Evolutionary conservation across 805 yeast genomes (phyloP).

Genomic region (Barnettozyma californica): DNA sequence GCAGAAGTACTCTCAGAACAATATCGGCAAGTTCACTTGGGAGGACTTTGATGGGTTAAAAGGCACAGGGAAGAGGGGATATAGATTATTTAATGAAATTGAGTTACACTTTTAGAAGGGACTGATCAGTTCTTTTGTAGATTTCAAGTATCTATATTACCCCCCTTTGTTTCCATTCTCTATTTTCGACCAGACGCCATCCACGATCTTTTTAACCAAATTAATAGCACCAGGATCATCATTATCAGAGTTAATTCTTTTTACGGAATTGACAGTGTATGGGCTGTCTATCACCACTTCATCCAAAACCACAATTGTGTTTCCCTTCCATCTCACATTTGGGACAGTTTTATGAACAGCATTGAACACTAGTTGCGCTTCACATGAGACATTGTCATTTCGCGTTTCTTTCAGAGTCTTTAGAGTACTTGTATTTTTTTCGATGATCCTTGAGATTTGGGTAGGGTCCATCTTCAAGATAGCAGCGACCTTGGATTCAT

Average conservation of each 20-base stretch:
- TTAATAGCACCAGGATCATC: slow-evolving; percentile 28
- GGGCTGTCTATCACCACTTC: slow-evolving; percentile 43
- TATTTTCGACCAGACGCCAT: slow-evolving; percentile 42
- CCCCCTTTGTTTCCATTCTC: slow-evolving; percentile 49
- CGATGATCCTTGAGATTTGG: slow-evolving; percentile 12
- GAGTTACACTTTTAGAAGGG: slow-evolving; percentile 6
- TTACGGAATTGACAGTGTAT: slow-evolving; percentile 29
- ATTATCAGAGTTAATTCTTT: slow-evolving; percentile 4
- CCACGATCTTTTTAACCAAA: slow-evolving; percentile 44
- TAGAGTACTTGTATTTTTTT: slow-evolving; percentile 20
- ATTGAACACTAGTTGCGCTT: slow-evolving; percentile 42
- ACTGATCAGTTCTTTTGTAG: neutral
- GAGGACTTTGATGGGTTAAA: slow-evolving; percentile 60
- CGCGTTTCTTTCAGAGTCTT: slow-evolving; percentile 21
- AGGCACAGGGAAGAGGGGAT: slow-evolving; percentile 54
- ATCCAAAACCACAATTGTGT: slow-evolving; percentile 40
- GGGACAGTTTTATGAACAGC: slow-evolving; percentile 39
- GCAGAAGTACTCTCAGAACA: slow-evolving; percentile 20
- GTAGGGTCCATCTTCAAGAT: slow-evolving; percentile 13
- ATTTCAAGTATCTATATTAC: slow-evolving; percentile 17
- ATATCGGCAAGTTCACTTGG: slow-evolving; percentile 29
- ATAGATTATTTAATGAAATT: slow-evolving; percentile 41
- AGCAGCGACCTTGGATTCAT: slow-evolving; percentile 15
- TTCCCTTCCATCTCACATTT: slow-evolving; percentile 39
- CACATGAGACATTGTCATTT: slow-evolving; percentile 34